A percentile compares a stretch with the other conserved stretches of the same genome.
Conservation (phyloP, 148 eudicot species). For the Vaccinium myrtillus region DNA sequence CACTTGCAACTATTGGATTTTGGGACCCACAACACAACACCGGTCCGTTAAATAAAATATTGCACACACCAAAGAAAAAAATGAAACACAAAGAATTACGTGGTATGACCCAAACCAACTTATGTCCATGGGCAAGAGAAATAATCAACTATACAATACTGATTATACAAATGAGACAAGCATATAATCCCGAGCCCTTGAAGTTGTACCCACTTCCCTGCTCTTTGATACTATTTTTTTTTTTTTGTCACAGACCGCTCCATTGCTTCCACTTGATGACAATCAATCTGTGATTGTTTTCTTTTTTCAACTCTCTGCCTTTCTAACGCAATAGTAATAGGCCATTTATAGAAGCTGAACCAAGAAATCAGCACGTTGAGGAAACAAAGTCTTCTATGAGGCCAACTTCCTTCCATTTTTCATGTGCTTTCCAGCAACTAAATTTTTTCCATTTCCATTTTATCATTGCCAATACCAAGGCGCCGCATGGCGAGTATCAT, state of each 20-base stretch:
- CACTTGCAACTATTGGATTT: neutral
- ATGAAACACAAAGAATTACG: neutral
- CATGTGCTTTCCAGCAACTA: neutral
- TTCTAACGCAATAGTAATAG: neutral
- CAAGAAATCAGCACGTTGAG: neutral
- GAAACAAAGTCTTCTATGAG: neutral
- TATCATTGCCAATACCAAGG: neutral
- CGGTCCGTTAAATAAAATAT: neutral
- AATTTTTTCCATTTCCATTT: neutral
- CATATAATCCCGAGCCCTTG: neutral
- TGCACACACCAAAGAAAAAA: neutral
- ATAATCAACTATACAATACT: neutral
- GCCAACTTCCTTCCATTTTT: neutral
- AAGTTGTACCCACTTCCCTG: neutral
- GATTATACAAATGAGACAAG: neutral
- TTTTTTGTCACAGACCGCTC: neutral
- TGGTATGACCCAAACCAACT: neutral
- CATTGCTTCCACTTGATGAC: neutral
- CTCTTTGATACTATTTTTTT: neutral
- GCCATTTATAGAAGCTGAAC: neutral
- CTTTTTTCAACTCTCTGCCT: neutral
- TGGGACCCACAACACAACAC: neutral
- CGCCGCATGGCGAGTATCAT: neutral
- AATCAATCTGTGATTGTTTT: neutral
- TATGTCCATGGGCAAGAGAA: neutral